Base-by-base conservation (phyloP, 179 eudicot species). In the Beta lomatogona region DNA sequence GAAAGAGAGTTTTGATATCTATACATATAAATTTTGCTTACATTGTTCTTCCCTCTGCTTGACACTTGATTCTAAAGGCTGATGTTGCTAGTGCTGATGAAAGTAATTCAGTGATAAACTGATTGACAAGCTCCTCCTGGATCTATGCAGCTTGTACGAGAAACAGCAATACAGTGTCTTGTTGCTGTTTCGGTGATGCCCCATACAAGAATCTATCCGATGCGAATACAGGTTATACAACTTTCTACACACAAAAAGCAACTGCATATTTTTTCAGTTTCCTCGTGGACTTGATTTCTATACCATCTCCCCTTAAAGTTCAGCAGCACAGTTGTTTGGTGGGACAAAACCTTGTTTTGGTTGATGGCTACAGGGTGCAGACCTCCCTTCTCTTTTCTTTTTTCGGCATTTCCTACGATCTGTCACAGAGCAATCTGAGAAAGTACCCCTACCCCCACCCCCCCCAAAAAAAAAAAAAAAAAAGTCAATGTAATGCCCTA, bases 91-190 rank as follows among this genome's bases (percentile, higher is more conserved):
- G 69, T 64, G 41, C 28, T 64, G 22, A 7, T 2, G n/a, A 54
- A 55, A 54, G n/a, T 28, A 25, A 16, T 73, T 54, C 1, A 14
- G 15, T 36, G 52, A 45, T 65, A 3, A 12, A 54, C 57, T 70
- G 31, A 64, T 75, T 57, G 63, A 78, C 74, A 48, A 18, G 44
- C 7, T 52, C 52, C 53, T 61, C n/a, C 14, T 73, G 71, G 59
- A 48, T 85, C 21, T 60, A 22, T 84, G 82, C 91, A 95, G 99
- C 87, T 91, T 82, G 90, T 95, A 58, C 89, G 99, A 76, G 98
- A 91, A 89, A 95, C 98, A 55, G 92, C 97, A 66, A 87, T 95
- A 77, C 97, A 94, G 80, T 95, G 99, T 87, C 98, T 95, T 84
- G 89, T 88, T 85, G 98, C 98, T 44, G 86, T 89, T 89, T 89